phyloP scores from a whole-genome alignment of 2,329 filamentous ascomycete genomes.

The Xylariaceae sp. region DNA sequence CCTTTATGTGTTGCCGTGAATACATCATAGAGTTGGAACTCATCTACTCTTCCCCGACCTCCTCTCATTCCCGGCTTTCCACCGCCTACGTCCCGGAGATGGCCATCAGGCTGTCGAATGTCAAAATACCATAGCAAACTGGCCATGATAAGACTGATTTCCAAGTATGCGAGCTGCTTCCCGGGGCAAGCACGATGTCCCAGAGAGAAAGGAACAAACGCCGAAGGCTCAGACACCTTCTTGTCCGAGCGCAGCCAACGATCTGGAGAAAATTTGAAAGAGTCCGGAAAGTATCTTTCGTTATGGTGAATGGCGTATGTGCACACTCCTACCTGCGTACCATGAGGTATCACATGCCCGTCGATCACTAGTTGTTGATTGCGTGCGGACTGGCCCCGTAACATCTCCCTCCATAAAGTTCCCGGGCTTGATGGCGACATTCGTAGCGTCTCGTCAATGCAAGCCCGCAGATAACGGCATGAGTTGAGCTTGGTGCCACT shows the following conservation, averaged over 20 bases:
- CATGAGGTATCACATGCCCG: background rate
- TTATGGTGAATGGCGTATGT: background rate
- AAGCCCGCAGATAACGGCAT: background rate
- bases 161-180: background rate
- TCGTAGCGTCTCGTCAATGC: background rate
- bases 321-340: background rate
- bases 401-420: background rate
- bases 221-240: background rate
- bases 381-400: background rate
- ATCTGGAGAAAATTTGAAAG: background rate
- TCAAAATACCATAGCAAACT: background rate
- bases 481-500: background rate
- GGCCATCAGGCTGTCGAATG: background rate
- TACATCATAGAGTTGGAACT: background rate
- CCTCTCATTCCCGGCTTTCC: background rate
- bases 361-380: background rate
- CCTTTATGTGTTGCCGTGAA: background rate
- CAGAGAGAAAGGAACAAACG: background rate
- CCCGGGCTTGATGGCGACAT: background rate
- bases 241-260: background rate
- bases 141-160: background rate
- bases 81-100: background rate
- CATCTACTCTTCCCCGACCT: background rate
- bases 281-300: background rate
- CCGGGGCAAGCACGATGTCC: background rate